Conservation (phyloP, 768 basidiomycete genomes). For the Tulasnella sp. region DNA sequence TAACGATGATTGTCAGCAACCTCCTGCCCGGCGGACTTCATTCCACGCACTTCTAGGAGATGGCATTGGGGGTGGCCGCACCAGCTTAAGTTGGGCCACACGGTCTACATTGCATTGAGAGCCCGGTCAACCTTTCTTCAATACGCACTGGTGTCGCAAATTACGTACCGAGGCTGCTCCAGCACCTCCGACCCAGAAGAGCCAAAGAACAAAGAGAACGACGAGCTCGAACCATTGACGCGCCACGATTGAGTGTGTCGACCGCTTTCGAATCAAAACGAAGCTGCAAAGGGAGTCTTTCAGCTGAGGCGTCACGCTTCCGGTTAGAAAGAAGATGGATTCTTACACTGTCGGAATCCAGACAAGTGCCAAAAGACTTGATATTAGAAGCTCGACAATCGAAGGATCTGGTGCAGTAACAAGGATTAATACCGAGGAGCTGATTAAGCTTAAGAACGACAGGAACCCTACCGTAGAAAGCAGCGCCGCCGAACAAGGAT, state of each 20-base stretch:
- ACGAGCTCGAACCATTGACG: not conserved
- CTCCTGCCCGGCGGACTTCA: not conserved
- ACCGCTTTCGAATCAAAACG: slow-evolving; percentile 1
- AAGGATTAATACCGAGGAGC: not conserved
- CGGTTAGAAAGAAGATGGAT: not conserved
- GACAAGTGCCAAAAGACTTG: not conserved
- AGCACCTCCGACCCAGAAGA: slow-evolving; percentile 9
- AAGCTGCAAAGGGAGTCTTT: not conserved
- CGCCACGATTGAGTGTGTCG: not conserved
- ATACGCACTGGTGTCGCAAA: not conserved
- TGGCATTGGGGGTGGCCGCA: not conserved
- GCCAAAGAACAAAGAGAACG: slow-evolving; percentile 4
- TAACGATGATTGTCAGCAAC: not conserved
- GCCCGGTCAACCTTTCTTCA: not conserved
- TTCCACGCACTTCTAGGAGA: not conserved
- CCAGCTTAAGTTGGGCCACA: not conserved
- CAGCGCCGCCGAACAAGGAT: not conserved
- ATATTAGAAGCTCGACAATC: slow-evolving; percentile 3
- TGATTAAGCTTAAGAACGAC: not conserved
- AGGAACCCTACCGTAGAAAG: slow-evolving; percentile 2
- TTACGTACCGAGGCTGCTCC: slow-evolving; percentile 2
- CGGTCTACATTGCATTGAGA: not conserved
- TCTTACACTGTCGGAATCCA: slow-evolving; percentile 5
- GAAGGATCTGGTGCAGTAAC: not conserved
- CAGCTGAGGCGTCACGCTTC: not conserved